These are phyloP conservation scores for Solanum tacnaense DNA, from an alignment of 257 asterid species.

Conservation along the genomic window DNA sequence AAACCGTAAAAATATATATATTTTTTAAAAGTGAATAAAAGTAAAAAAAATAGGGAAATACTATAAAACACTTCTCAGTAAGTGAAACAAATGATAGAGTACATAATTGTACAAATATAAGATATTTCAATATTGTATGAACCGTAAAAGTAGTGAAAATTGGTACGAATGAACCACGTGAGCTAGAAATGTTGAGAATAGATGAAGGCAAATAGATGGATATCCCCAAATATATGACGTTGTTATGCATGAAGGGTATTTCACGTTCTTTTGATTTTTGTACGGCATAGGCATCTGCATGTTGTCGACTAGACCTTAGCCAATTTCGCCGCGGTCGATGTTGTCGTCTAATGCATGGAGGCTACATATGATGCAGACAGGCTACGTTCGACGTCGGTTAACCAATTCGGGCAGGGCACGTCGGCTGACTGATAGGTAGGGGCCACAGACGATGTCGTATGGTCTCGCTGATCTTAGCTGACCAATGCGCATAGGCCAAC, in stretches of 20 bases:
- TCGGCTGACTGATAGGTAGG: too few relatives aligned
- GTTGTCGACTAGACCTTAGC: not conserved
- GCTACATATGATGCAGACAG: not conserved
- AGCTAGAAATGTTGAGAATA: too few relatives aligned
- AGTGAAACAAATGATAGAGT: not conserved
- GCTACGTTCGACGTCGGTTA: fast-evolving
- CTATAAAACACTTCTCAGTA: too few relatives aligned
- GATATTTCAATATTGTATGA: too few relatives aligned
- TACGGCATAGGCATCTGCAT: too few relatives aligned
- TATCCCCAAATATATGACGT: too few relatives aligned
- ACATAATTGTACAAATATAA: not conserved
- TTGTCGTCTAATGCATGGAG: not conserved
- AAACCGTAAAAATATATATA: too few relatives aligned
- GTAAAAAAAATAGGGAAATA: not conserved
- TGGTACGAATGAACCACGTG: not conserved
- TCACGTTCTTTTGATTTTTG: not conserved
- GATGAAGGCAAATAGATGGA: not conserved
- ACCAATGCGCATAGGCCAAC: not conserved
- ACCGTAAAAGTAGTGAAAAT: not conserved
- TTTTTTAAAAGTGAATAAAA: too few relatives aligned
- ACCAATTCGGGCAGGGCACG: too few relatives aligned
- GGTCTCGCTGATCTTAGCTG: too few relatives aligned
- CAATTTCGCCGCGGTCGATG: fast-evolving
- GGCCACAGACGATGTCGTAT: too few relatives aligned
- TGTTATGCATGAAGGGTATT: not conserved